Base-by-base conservation (phyloP, 1,284 basidiomycete genomes). In the Melampsora medusae region DNA sequence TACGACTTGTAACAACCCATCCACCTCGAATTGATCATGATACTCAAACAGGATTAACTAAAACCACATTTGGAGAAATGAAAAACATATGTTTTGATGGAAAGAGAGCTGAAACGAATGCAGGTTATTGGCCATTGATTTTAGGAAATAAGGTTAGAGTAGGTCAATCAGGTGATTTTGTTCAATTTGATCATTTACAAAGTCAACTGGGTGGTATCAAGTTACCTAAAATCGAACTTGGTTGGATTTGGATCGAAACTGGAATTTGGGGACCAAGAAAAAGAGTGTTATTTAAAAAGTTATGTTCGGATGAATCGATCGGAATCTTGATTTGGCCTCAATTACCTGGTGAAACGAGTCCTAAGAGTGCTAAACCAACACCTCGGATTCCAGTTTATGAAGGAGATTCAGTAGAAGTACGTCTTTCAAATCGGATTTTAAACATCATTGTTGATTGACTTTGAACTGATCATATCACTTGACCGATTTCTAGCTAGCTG, bases 311-410 rank as follows among this genome's bases (percentile, higher is more conserved):
- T 53, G 49, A 69, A 33, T n/a, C 46, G 14, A 35, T 69, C 19
- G 67, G 67, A 2, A 69, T 69, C 7, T 53, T 69, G 9, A 31
- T 69, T 31, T 69, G 67, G 67, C 67, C 67, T 50, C 53, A 48
- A 19, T 69, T 69, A 31, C 67, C 67, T 0, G 67, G 53, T 33
- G 22, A 69, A n/a, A 56, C 53, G 19, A 22, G n/a, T 22, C 2
- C 5, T 1, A 22, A 56, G 25, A 56, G 19, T n/a, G 22, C 12
- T 33, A 25, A 69, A 50, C 67, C 49, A 6, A 69, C 67, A 1
- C 67, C 67, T 7, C 7, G 67, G 16, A 69, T 69, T 49, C 67
- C 67, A n/a, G 67, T 69, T 14, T 69, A 69, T 53, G 17, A 33
- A n/a, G 31, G 35, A 17, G 67, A 69, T 53, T 35, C 50, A 16